Percentiles rank a stretch among this genome's conserved stretches.
These are phyloP conservation scores for Phytophthora citricola DNA, from an alignment of 352 stramenopile species.

Conservation along the genomic window DNA sequence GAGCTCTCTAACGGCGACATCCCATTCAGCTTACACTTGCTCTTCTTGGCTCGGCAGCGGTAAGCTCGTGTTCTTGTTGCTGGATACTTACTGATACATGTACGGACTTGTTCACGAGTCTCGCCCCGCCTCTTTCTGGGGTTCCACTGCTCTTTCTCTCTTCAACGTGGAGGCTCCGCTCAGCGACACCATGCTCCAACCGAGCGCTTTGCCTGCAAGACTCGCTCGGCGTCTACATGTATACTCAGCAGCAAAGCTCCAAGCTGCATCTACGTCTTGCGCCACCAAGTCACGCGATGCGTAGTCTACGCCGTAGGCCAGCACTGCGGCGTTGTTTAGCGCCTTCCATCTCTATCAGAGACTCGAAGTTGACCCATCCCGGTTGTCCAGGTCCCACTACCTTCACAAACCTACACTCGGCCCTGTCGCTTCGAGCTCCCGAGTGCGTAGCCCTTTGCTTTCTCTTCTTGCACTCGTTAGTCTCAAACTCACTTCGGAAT, in stretches of 20 bases:
- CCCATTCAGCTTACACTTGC: no score
- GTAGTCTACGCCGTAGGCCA: neutral
- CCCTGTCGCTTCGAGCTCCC: constrained; percentile 13
- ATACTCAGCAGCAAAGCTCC: constrained; percentile 8
- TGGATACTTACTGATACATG: neutral
- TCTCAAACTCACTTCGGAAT: constrained; percentile 21
- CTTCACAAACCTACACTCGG: constrained; percentile 34
- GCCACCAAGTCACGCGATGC: neutral
- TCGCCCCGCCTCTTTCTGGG: constrained; percentile 13
- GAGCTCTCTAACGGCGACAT: no score
- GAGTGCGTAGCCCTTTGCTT: constrained; percentile 1
- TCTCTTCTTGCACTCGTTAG: neutral
- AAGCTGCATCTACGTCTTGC: neutral
- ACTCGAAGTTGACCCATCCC: constrained; percentile 6
- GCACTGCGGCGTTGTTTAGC: neutral
- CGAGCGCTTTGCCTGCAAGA: no score
- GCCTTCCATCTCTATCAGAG: neutral
- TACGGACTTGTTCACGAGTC: neutral
- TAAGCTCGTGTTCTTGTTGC: neutral
- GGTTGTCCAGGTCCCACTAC: constrained; percentile 9
- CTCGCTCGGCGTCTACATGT: neutral
- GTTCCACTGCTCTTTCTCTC: constrained; percentile 18
- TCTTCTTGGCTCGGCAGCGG: no score
- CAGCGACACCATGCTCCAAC: neutral
- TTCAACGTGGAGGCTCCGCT: constrained; percentile 9